Conservation (phyloP, 2,329 filamentous ascomycete species). For the Chaetomium globosum region DNA sequence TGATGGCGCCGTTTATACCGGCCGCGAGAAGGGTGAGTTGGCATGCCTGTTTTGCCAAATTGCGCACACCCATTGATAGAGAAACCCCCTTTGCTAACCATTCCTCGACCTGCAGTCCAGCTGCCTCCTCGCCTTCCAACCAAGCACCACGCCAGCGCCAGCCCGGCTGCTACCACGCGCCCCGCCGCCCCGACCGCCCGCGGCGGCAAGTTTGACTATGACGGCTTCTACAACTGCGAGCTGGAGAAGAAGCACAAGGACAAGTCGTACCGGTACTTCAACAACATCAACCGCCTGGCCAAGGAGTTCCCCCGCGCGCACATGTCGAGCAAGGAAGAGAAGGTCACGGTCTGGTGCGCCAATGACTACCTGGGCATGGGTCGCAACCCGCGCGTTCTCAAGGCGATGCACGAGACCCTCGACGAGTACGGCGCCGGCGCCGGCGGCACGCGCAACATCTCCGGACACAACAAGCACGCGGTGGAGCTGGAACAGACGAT, state of each 20-base stretch:
- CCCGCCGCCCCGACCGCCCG: constrained; percentile 39
- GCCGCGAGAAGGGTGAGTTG: constrained; percentile 54
- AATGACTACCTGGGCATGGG: constrained; percentile 99
- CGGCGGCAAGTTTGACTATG: constrained; percentile 78
- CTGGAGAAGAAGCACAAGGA: constrained; percentile 99
- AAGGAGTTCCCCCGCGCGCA: constrained; percentile 96
- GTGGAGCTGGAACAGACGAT: constrained; percentile 79
- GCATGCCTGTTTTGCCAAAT: not conserved
- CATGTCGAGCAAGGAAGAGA: constrained; percentile 78
- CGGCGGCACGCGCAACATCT: constrained; percentile 95
- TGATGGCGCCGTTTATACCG: constrained; percentile 55
- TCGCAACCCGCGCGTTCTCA: constrained; percentile 80
- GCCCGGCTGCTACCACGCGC: constrained; percentile 39
- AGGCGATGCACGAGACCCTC: constrained; percentile 90
- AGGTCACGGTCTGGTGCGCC: constrained; percentile 97
- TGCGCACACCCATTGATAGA: not conserved
- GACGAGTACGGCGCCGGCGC: constrained; percentile 95
- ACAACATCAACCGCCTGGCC: constrained; percentile 98
- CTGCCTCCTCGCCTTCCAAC: constrained; percentile 41
- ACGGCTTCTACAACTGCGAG: constrained; percentile 83
- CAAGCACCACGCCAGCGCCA: constrained; percentile 30
- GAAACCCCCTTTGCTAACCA: constrained; percentile 21
- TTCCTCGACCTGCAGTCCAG: constrained; percentile 38
- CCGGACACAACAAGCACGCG: constrained; percentile 94
- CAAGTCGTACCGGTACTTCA: constrained; percentile 99